Percentiles rank a stretch among this genome's conserved stretches.
phyloP scores from a whole-genome alignment of 1,284 basidiomycete genomes.

The Apiotrichum laibachii region DNA sequence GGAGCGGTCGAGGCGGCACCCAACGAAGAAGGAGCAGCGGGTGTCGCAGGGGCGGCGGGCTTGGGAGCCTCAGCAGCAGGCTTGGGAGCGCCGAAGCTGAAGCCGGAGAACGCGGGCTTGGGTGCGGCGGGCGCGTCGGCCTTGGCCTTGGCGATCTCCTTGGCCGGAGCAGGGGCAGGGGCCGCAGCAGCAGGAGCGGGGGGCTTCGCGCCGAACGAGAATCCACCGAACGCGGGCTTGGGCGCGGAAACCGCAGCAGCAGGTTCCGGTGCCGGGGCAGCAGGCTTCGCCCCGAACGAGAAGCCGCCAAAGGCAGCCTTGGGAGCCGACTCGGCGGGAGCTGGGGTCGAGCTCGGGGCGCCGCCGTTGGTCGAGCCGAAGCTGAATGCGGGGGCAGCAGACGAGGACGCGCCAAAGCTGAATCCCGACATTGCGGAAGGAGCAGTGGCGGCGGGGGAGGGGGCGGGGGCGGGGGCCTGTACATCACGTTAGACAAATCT shows the following conservation, averaged over 20 bases:
- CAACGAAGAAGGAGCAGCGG: constrained; percentile 8
- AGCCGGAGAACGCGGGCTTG: constrained; percentile 26
- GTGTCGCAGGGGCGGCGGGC: constrained; percentile 3
- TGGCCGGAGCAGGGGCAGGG: constrained; percentile 4
- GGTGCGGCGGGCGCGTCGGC: constrained; percentile 15
- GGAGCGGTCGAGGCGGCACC: constrained; percentile 4
- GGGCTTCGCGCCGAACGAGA: constrained; percentile 19
- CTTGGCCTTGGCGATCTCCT: constrained; percentile 6
- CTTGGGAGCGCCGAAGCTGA: constrained; percentile 18
- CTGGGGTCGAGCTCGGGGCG: neutral
- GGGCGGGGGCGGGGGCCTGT: neutral
- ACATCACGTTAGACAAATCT: neutral
- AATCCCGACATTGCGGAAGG: neutral
- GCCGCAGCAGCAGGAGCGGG: constrained; percentile 8
- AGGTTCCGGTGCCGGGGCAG: constrained; percentile 12
- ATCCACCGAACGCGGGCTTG: constrained; percentile 28
- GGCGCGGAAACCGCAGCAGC: constrained; percentile 9
- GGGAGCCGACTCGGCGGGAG: neutral
- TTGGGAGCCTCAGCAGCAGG: neutral
- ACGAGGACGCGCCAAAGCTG: constrained; percentile 7
- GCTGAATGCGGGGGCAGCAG: neutral
- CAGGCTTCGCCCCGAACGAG: constrained; percentile 6
- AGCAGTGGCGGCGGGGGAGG: neutral
- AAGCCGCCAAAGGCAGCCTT: constrained; percentile 19
- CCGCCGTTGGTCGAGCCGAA: neutral